phyloP scores from a whole-genome alignment of 2,329 filamentous ascomycete species.

The Scorias spongiosa region DNA sequence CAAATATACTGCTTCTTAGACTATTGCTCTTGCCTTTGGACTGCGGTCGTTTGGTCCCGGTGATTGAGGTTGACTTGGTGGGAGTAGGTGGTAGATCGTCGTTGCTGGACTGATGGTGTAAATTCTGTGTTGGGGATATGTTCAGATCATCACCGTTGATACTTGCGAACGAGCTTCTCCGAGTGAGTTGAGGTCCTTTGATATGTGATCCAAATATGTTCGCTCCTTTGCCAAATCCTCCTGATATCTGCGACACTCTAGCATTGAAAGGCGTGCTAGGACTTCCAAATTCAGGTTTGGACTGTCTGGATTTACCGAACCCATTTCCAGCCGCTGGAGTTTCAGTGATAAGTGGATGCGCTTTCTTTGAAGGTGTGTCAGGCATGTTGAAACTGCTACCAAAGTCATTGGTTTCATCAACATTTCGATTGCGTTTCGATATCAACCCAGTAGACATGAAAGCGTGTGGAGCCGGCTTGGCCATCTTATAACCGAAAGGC shows the following conservation, averaged over 20 bases:
- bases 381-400: conserved; percentile 56
- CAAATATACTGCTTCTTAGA: conserved; percentile 34
- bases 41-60: conserved; percentile 16
- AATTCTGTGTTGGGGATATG: conserved; percentile 38
- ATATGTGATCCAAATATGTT: conserved; percentile 47
- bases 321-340: conserved; percentile 39
- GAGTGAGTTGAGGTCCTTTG: conserved; percentile 32
- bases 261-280: conserved; percentile 71
- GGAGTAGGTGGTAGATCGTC: conserved; percentile 88
- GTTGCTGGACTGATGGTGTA: conserved; percentile 40
- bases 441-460: conserved; percentile 92
- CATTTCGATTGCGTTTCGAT: conserved; percentile 75
- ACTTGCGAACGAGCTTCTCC: conserved; percentile 61
- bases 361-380: conserved; percentile 92
- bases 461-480: conserved; percentile 62
- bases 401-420: conserved; percentile 45
- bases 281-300: conserved; percentile 58
- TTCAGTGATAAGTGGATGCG: conserved; percentile 46
- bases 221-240: conserved; percentile 50
- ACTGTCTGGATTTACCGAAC: conserved; percentile 45
- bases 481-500: conserved; percentile 60
- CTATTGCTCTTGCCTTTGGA: conserved; percentile 38
- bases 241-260: conserved; percentile 43
- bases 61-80: conserved; percentile 49
- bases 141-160: conserved; percentile 62